Base-by-base conservation (phyloP, 495 filamentous ascomycete genomes). In the Tuber umbilicatum region DNA sequence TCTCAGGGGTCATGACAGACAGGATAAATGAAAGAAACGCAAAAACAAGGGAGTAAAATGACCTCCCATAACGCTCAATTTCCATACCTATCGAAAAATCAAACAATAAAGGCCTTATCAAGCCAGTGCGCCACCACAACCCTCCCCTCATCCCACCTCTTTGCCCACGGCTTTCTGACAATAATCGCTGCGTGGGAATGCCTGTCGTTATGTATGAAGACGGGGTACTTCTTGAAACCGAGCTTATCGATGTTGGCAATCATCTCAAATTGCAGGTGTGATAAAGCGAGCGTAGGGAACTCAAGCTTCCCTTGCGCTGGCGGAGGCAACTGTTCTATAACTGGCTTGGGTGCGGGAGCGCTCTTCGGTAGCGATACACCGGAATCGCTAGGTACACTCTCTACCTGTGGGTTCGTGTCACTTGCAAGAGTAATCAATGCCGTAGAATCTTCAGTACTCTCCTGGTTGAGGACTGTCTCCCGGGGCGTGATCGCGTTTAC, bases 101-200 rank as follows among this genome's bases (percentile, higher is more conserved):
- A 94, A 45, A 92, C 80, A 73, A 87, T 84, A 84, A 99, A 97
- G 75, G 89, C 89, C 68, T 90, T 86, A 42, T 90, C 86, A 6
- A 92, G 82, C 92, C 92, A 99, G 84, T 99, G 94, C 77, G 86
- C 86, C 69, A 94, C 84, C 42, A 97, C 93, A 40, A 92, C 82
- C 80, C 87, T 88, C 4, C 94, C 95, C 84, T 97, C 94, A 6
- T 85, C 84, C 77, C 92, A 95, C 12, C 81, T 85, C 73, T 82
- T 88, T 89, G 27, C 89, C 85, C 75, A 82, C 2, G 75, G 73
- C 31, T 68, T 87, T 72, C 95, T 87, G 41, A 94, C 89, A 79
- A 99, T 91, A 71, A 99, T 97, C 1, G 94, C 94, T 0, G 94
- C 95, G 82, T 99, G 95, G 69, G 86, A 91, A 80, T 97, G 94